Conservation (phyloP, 108 stramenopile species). For the Discostella pseudostelligera region DNA sequence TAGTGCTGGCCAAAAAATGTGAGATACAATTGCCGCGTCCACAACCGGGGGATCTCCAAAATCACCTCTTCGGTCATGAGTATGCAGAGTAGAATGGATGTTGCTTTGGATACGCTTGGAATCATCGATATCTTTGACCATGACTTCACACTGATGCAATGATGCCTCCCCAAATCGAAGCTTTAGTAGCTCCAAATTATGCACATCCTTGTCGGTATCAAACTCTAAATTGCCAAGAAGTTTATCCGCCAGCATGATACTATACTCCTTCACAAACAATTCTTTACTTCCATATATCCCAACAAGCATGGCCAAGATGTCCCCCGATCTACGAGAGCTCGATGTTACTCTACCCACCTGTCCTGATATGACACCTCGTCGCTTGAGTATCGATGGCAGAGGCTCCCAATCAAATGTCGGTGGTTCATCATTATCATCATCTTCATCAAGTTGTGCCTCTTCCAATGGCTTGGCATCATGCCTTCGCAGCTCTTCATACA, state of each 20-base stretch:
- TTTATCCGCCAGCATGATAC: constrained; percentile 95
- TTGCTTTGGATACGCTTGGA: constrained; percentile 89
- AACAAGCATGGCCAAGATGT: constrained; percentile 95
- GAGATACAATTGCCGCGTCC: constrained; percentile 88
- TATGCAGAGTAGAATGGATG: constrained; percentile 61
- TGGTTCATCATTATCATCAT: constrained; percentile 73
- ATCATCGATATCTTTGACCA: constrained; percentile 97
- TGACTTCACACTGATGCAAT: constrained; percentile 95
- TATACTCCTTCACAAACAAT: constrained; percentile 95
- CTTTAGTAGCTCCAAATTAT: constrained; percentile 95
- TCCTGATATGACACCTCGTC: constrained; percentile 51
- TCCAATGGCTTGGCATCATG: constrained; percentile 84
- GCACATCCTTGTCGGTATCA: constrained; percentile 91
- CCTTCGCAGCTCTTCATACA: constrained; percentile 92
- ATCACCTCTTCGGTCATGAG: constrained; percentile 27
- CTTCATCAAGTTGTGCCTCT: constrained; percentile 58
- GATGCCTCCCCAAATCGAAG: constrained; percentile 92
- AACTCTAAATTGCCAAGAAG: constrained; percentile 84
- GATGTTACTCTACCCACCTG: constrained; percentile 40
- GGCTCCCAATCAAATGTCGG: constrained; percentile 77
- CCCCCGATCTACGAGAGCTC: constrained; percentile 47
- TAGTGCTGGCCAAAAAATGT: constrained; percentile 97
- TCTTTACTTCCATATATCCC: constrained; percentile 98
- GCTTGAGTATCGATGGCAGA: constrained; percentile 66
- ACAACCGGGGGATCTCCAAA: constrained; percentile 42